Evolutionary conservation across 345 rosid genomes (phyloP), one percentile per base, ranked within the genome.

Genomic region (Sisymbrium irio): DNA sequence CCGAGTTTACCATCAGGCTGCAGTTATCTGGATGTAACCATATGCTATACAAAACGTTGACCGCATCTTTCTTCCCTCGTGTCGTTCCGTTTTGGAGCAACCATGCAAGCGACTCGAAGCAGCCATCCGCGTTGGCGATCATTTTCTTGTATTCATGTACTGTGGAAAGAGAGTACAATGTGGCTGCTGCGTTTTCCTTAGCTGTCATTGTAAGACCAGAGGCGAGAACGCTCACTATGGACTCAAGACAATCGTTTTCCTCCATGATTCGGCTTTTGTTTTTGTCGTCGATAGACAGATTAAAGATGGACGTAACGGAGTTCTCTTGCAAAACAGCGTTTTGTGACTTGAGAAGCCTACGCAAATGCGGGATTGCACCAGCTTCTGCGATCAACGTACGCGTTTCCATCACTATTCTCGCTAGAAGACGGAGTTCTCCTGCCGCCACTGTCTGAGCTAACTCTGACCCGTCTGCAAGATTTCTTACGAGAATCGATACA

Each of bases 51-150:
- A 91, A 80, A 9, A 27, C 67, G 85, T 93, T 0, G 88, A 87
- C 85, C 0, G 95, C 95, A 76, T 94, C 98, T 78, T 89, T 89
- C 82, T 83, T 88, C 64, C 97, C 96, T 33, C 97, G 85, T 0
- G 83, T 67, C 7, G 89, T 87, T 40, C 98, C 97, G 2, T 45
- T 74, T 62, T 71, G 79, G 82, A 90, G 74, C 59, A 93, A 61
- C 44, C 5, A 3, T 11, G 55, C 55, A 10, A 50, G 55, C 8
- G 55, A 20, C 55, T 50, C 55, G n/a, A 50, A 19, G 55, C 55
- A 50, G n/a, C 55, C 55, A 10, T 50, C 55, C 1, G 55, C 30
- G 30, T 50, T 50, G 1, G 55, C 55, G 7, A 50, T 50, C 30
- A 2, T 5, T 50, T 50, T 50, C 55, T 50, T 50, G 55, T 50